Percentiles rank a stretch among this genome's conserved stretches.
phyloP scores from a whole-genome alignment of 768 basidiomycete species.

The Lanmaoa pseudosensibilis region DNA sequence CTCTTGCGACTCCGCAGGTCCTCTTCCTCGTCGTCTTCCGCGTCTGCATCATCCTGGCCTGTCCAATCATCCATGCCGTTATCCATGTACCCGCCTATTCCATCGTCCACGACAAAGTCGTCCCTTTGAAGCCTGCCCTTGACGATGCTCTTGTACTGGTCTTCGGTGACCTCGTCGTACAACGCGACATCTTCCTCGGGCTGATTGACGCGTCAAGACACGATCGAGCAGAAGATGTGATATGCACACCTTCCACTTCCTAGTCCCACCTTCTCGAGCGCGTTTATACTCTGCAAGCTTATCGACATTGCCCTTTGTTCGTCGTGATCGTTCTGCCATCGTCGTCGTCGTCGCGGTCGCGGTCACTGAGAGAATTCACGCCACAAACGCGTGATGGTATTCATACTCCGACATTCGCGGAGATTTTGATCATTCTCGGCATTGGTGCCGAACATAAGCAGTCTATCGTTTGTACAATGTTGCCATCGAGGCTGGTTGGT shows the following conservation, averaged over 20 bases:
- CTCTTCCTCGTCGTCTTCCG: conserved; percentile 51
- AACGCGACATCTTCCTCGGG: conserved; percentile 63
- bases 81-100: conserved; percentile 87
- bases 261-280: conserved; percentile 56
- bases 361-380: conserved; percentile 7
- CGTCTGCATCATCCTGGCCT: conserved; percentile 53
- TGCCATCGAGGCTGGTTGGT: conserved; percentile 46
- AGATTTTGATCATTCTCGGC: conserved; percentile 7
- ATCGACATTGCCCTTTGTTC: conserved; percentile 30
- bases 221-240: not conserved
- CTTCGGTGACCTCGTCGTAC: conserved; percentile 90
- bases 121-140: conserved; percentile 77
- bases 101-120: conserved; percentile 96
- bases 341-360: conserved; percentile 5
- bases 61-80: conserved; percentile 97
- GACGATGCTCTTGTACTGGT: conserved; percentile 85
- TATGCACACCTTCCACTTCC: conserved; percentile 54
- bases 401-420: conserved; percentile 26
- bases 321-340: conserved; percentile 32
- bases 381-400: conserved; percentile 31
- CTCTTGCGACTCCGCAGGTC: conserved; percentile 38
- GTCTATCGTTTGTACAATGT: too few species aligned
- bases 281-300: conserved; percentile 62
- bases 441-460: conserved; percentile 17
- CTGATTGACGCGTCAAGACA: conserved; percentile 32